These are phyloP conservation scores for Vigna nakashimae DNA, from an alignment of 306 rosid species.

Conservation along the genomic window DNA sequence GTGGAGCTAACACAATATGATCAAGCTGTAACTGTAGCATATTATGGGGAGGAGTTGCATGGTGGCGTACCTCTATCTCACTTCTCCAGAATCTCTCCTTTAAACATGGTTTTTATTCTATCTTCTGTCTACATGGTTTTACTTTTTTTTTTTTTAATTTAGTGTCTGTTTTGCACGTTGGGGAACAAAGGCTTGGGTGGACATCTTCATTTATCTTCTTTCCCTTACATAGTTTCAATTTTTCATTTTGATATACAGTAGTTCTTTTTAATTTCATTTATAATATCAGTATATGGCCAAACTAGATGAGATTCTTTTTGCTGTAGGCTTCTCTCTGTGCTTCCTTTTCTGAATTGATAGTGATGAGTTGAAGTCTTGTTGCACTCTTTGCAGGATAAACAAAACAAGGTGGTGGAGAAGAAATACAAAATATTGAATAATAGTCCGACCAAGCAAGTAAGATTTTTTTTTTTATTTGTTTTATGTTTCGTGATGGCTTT, in stretches of 20 bases:
- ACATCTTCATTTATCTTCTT: neutral
- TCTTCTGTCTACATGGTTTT: conserved; percentile 22
- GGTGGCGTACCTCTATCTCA: conserved; percentile 45
- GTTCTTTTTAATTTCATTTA: too few relatives aligned
- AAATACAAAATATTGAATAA: conserved; percentile 50
- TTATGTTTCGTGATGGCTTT: conserved; percentile 6
- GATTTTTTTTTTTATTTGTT: neutral
- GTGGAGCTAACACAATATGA: conserved; percentile 14
- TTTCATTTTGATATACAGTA: neutral
- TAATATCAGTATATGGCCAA: neutral
- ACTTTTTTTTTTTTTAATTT: neutral
- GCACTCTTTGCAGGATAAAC: conserved; percentile 56
- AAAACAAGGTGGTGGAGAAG: conserved; percentile 53
- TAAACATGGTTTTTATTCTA: conserved; percentile 44
- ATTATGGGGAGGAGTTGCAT: conserved; percentile 26
- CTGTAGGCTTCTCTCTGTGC: neutral
- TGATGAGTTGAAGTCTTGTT: conserved; percentile 36
- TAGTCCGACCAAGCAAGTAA: conserved; percentile 59
- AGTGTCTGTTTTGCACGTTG: conserved; percentile 2
- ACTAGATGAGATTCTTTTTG: conserved; percentile 22
- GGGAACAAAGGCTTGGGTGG: neutral
- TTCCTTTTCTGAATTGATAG: neutral
- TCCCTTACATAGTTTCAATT: neutral
- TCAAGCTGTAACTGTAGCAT: conserved; percentile 39
- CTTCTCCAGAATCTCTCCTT: conserved; percentile 43